Percentiles rank a stretch among this genome's conserved stretches.
These are phyloP conservation scores for Hyaloscypha bicolor DNA, from an alignment of 495 filamentous ascomycete species.

Conservation along the genomic window DNA sequence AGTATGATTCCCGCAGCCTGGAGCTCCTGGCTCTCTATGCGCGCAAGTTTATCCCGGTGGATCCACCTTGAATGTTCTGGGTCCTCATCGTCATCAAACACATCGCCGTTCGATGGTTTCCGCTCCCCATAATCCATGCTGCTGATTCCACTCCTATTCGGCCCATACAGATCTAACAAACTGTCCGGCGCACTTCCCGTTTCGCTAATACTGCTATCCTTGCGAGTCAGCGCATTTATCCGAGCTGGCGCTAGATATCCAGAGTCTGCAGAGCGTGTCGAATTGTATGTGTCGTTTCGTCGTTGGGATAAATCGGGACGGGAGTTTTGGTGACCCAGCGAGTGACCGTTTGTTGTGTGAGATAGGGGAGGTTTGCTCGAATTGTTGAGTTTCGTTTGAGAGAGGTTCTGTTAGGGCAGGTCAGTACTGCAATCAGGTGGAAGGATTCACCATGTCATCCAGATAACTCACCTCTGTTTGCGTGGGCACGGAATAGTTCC, in stretches of 20 bases:
- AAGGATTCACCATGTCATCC: conserved; percentile 2
- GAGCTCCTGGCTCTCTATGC: conserved; percentile 91
- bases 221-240: conserved; percentile 39
- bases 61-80: conserved; percentile 83
- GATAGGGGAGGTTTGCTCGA: conserved; percentile 25
- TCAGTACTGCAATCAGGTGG: conserved; percentile 23
- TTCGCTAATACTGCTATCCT: conserved; percentile 52
- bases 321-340: conserved; percentile 23
- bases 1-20: conserved; percentile 82
- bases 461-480: conserved; percentile 34
- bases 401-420: not conserved
- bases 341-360: conserved; percentile 30
- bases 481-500: conserved; percentile 50
- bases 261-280: conserved; percentile 18
- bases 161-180: conserved; percentile 55
- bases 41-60: conserved; percentile 90
- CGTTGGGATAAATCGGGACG: conserved; percentile 26
- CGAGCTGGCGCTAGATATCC: conserved; percentile 30
- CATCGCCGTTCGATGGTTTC: conserved; percentile 22
- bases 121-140: conserved; percentile 39
- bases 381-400: conserved; percentile 24
- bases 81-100: conserved; percentile 31
- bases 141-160: conserved; percentile 30
- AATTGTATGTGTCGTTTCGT: conserved; percentile 14
- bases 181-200: conserved; percentile 59